Evolutionary conservation across 768 basidiomycete genomes (phyloP), one percentile per base, ranked within the genome.

Genomic region (Termitomyces titanicus): DNA sequence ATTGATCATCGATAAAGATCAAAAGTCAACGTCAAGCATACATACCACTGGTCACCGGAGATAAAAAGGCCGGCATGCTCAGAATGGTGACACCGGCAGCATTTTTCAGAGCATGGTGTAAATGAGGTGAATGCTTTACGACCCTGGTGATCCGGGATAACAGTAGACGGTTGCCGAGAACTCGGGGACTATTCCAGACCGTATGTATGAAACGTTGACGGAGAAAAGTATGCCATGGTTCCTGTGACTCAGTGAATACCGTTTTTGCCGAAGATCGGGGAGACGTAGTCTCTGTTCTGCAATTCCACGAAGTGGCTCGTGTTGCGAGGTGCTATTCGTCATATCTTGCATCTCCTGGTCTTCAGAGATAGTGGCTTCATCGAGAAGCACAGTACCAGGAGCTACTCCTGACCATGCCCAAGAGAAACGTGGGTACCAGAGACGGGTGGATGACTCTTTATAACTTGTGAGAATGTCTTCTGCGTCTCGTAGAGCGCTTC

Each of bases 91-190:
- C 73, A 5, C 79, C 78, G 3, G 67, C 64, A 11, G 75, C 74
- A 56, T 77, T 78, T 59, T 81, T 80, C 25, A 74, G 42, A 1
- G 77, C 78, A 62, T 80, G 79, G 31, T 68, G 65, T 29, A 79
- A 57, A 59, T 79, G 77, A 18, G 68, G 66, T 13, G 79, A 80
- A 60, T 73, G 73, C 54, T 70, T 59, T 27, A 71, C 46, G 11
- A 66, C 53, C 31, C 69, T 64, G 20, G 70, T 37, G 29, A 65
- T 45, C 38, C 63, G 60, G 25, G 77, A 74, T 9, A 77, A 50
- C 39, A 61, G 37, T 39, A 79, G 55, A 9, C 76, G 67, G 2
- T 63, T 29, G 6, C 60, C 65, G 12, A 76, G 55, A 7, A 64
- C 62, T 24, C 56, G 51, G 3, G 67, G 64, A 38, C 51, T 56